Conservation (phyloP, 345 rosid species). For the Hevea brasiliensis region DNA sequence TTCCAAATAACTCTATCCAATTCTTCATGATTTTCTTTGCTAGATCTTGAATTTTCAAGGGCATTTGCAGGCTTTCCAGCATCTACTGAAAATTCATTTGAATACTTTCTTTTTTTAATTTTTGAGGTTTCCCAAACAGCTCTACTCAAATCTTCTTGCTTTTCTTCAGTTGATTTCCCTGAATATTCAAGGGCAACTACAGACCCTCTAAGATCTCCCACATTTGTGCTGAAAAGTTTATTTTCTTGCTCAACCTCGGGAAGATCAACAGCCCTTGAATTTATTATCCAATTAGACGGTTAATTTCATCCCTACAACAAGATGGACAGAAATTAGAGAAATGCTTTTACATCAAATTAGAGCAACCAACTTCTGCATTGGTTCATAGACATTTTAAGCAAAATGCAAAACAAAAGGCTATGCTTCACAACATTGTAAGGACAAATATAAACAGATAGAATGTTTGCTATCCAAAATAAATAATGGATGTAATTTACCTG, state of each 20-base stretch:
- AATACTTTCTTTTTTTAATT: slow-evolving; percentile 30
- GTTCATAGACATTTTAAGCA: too few species aligned
- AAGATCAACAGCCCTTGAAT: slow-evolving; percentile 55
- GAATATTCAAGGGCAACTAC: slow-evolving; percentile 34
- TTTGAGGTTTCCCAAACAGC: slow-evolving; percentile 41
- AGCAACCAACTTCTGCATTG: too few species aligned
- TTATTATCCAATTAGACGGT: slow-evolving; percentile 56
- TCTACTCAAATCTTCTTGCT: slow-evolving; percentile 38
- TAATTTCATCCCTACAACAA: slow-evolving; percentile 63
- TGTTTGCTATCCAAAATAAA: slow-evolving; percentile 9
- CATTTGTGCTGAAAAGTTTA: slow-evolving; percentile 22
- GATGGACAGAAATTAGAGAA: slow-evolving; percentile 24
- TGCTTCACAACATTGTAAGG: too few species aligned
- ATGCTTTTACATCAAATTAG: too few species aligned
- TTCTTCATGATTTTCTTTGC: slow-evolving; percentile 39
- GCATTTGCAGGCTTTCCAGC: slow-evolving; percentile 30
- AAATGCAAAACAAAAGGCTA: not conserved
- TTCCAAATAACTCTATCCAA: slow-evolving; percentile 36
- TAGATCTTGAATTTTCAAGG: slow-evolving; percentile 34
- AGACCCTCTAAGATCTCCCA: slow-evolving; percentile 33
- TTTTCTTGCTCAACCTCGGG: slow-evolving; percentile 32
- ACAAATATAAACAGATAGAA: not conserved
- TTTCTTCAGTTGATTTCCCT: slow-evolving; percentile 35
- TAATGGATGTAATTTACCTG: slow-evolving; percentile 42
- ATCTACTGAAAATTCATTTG: slow-evolving; percentile 30